Base-by-base conservation (phyloP, 176 grass and related monocot species). In the Ampelocalamus luodianensis region DNA sequence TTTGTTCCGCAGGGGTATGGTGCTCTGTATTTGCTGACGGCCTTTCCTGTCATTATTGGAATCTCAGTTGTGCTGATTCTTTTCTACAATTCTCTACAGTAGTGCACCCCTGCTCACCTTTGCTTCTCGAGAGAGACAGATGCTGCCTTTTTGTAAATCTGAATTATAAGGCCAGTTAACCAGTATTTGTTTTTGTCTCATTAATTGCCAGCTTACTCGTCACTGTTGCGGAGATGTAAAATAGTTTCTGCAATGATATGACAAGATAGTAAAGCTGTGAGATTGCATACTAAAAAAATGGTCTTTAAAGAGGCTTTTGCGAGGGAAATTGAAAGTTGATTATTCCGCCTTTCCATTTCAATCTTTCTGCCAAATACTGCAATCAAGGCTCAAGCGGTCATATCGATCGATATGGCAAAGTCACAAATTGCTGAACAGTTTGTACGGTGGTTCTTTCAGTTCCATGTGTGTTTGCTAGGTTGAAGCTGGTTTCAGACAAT, bases 61-160 rank as follows among this genome's bases (percentile, higher is more conserved):
- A 85, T 99, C 51, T 88, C 93, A 23, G 96, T 96, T 40, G 93
- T 96, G 24, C 65, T 96, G 37, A 94, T 99, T 56, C 96, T 99
- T 78, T 99, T 96, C 84, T 99, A 94, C 64, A 99, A 99, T 89
- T 96, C 90, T 86, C 86, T 99, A 65, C 93, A 92, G 90, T 99
- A 94, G 81, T 54, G 13, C 76, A 56, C 26, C 11, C 37, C 11
- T 59, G 16, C 12, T 42, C 56, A 26, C 34, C 17, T 87, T 82
- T 70, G 27, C 17, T 84, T 87, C 80, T 68, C 6, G 32, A 79
- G 61, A 39, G 32, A 79, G 61, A 39, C 29, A 61, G 42, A 61
- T 80, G 60, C 27, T 14, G 17, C 27, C 66, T 27, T 80, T 74
- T 74, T 87, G 75, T 87, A 87, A 70, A 76, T 84, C n/a, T 51